These are phyloP conservation scores for Rosa persica DNA, from an alignment of 306 rosid genomes.

Conservation along the genomic window DNA sequence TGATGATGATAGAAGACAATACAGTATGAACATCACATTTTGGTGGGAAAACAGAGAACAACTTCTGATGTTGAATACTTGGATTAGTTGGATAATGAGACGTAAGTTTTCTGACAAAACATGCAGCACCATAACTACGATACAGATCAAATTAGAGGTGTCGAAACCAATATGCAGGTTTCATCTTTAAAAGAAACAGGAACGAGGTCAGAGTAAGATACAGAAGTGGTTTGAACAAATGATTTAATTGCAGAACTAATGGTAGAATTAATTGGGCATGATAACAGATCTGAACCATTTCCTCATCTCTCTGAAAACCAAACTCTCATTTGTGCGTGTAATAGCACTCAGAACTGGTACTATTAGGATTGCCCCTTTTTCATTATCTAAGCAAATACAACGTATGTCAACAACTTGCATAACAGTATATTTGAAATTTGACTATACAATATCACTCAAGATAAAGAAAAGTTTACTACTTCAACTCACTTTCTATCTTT, in stretches of 20 bases:
- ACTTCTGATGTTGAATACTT: neutral
- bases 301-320: neutral
- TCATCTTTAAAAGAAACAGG: neutral
- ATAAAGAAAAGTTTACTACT: neutral
- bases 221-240: too few relatives aligned
- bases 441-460: neutral
- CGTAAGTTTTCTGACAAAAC: neutral
- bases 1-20: too few relatives aligned
- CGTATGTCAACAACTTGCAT: neutral
- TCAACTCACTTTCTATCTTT: neutral
- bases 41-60: too few relatives aligned
- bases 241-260: neutral
- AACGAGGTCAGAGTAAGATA: neutral
- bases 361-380: neutral
- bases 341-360: neutral
- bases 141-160: too few relatives aligned
- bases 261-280: neutral
- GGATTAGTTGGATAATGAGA: too few relatives aligned
- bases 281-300: neutral
- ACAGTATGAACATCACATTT: too few relatives aligned
- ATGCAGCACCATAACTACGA: neutral
- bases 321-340: neutral
- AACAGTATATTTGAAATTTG: neutral
- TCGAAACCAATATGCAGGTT: neutral
- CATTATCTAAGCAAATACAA: neutral